Conservation (phyloP, 352 stramenopile species). For the Globisporangium cederbergense region DNA sequence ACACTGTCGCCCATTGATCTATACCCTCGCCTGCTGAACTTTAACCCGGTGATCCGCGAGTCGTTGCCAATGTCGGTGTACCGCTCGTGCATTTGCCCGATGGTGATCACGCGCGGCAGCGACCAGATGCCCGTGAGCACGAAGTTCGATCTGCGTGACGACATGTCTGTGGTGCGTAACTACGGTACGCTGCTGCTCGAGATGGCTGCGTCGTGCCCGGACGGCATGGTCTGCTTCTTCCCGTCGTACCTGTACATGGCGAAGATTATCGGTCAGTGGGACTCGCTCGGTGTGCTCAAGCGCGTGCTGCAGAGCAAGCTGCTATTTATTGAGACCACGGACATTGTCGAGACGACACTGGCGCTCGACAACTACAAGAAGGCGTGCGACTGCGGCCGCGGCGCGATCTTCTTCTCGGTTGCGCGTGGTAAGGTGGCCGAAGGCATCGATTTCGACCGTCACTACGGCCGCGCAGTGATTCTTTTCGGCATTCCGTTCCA, state of each 20-base stretch:
- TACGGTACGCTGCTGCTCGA: constrained; percentile 96
- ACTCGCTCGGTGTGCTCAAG: constrained; percentile 88
- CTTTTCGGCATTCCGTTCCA: constrained; percentile 99
- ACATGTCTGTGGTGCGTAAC: constrained; percentile 94
- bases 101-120: constrained; percentile 96
- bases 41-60: constrained; percentile 94
- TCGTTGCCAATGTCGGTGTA: constrained; percentile 99
- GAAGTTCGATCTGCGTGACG: constrained; percentile 88
- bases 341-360: constrained; percentile 99
- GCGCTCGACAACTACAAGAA: constrained; percentile 98
- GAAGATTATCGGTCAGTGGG: constrained; percentile 97
- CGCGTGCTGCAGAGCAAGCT: constrained; percentile 96
- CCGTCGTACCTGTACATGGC: constrained; percentile 99
- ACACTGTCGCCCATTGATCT: constrained; percentile 99
- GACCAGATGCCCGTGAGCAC: constrained; percentile 97
- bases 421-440: constrained; percentile 98
- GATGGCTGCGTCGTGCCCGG: constrained; percentile 91
- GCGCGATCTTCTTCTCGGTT: constrained; percentile 98
- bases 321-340: constrained; percentile 99
- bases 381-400: constrained; percentile 94
- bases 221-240: constrained; percentile 99
- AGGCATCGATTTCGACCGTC: constrained; percentile 99
- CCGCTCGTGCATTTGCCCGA: constrained; percentile 95
- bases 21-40: constrained; percentile 98
- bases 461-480: constrained; percentile 97